phyloP scores from a whole-genome alignment of 1,284 basidiomycete species.

The Cryptococcus depauperatus region DNA sequence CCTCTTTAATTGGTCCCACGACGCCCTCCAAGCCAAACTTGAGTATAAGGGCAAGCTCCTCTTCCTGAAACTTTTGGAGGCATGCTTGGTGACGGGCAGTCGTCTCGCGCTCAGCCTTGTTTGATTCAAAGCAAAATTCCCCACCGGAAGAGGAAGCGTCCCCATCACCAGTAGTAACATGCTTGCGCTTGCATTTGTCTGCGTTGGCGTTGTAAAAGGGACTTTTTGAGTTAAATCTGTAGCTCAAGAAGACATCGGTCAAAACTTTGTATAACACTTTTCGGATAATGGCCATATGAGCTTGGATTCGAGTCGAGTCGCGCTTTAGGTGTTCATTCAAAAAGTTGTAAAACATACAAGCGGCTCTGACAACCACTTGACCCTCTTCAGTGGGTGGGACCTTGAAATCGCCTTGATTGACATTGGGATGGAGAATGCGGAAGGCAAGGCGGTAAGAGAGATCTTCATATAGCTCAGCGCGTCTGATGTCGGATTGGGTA shows the following conservation, averaged over 20 bases:
- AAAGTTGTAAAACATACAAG: no score
- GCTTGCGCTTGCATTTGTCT: not conserved
- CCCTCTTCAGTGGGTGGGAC: constrained; percentile 5
- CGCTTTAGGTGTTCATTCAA: constrained; percentile 5
- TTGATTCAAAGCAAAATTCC: not conserved
- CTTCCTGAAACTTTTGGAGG: constrained; percentile 1
- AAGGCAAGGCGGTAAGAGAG: constrained; percentile 5
- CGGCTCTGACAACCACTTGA: no score
- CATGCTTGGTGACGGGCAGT: constrained; percentile 7
- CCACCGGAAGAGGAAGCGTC: not conserved
- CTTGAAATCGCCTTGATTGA: no score
- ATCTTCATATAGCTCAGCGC: no score
- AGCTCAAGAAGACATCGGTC: constrained; percentile 10
- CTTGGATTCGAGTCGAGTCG: constrained; percentile 6
- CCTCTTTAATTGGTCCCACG: constrained; percentile 14
- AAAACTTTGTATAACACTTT: constrained; percentile 4
- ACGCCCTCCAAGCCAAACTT: constrained; percentile 14
- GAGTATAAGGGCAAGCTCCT: constrained; percentile 10
- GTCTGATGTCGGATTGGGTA: no score
- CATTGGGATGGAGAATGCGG: no score
- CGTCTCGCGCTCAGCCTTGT: constrained; percentile 1
- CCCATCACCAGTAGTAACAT: not conserved
- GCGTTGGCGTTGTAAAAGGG: constrained; percentile 10
- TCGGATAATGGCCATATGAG: constrained; percentile 1
- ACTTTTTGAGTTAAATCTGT: constrained; percentile 11